A percentile compares a stretch with the other conserved stretches of the same genome.
phyloP scores from a whole-genome alignment of 2,329 filamentous ascomycete genomes.

The Botryosphaeria dothidea region DNA sequence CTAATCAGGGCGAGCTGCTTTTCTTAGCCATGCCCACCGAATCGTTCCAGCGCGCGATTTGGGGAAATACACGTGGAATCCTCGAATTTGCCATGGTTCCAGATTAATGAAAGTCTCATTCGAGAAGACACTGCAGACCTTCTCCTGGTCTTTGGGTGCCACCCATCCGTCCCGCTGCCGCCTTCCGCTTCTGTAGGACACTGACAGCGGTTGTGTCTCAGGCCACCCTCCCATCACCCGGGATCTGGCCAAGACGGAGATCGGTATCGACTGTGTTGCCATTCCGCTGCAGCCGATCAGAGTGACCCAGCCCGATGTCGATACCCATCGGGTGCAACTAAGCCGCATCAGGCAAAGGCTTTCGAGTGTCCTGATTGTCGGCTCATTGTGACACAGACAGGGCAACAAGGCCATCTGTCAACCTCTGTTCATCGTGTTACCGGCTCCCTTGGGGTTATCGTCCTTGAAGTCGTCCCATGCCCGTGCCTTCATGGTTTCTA shows the following conservation, averaged over 20 bases:
- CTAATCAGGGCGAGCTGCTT: background rate
- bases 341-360: background rate
- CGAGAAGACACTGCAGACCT: constrained; percentile 1
- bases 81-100: constrained; percentile 8
- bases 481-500: constrained; percentile 88
- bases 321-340: background rate
- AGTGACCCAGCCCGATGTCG: background rate
- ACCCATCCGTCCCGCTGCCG: background rate
- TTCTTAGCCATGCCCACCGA: constrained; percentile 6
- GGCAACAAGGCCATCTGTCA: background rate
- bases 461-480: constrained; percentile 96
- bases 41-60: constrained; percentile 5
- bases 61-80: background rate
- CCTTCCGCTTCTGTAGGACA: background rate
- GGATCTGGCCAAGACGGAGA: constrained; percentile 7
- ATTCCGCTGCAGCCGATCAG: background rate
- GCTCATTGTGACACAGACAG: background rate
- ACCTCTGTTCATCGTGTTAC: constrained; percentile 82
- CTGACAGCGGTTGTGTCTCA: background rate
- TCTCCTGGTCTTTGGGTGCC: background rate
- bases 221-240: background rate
- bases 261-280: background rate
- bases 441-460: constrained; percentile 79
- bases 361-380: background rate
- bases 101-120: constrained; percentile 12